These are phyloP conservation scores for Drechslerella stenobrocha DNA, from an alignment of 2,329 filamentous ascomycete species.

Conservation along the genomic window DNA sequence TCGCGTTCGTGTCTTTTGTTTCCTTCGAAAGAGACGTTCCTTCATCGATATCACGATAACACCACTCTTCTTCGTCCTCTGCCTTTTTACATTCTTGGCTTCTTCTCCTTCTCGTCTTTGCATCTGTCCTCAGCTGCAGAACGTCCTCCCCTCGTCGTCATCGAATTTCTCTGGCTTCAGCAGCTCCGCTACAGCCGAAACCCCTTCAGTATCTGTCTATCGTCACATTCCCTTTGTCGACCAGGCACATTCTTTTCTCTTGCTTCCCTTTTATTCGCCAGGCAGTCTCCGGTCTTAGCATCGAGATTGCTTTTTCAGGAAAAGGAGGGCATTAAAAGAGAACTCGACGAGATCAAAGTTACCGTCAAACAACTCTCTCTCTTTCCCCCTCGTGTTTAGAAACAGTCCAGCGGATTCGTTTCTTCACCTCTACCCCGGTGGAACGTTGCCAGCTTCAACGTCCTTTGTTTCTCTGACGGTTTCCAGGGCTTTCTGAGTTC, in stretches of 20 bases:
- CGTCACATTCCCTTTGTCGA: neutral
- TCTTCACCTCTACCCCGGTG: conserved; percentile 32
- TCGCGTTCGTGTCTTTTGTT: conserved; percentile 49
- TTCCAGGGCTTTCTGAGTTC: conserved; percentile 27
- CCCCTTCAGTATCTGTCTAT: neutral
- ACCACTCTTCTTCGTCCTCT: conserved; percentile 9
- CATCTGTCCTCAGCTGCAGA: conserved; percentile 9
- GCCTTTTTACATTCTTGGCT: conserved; percentile 11
- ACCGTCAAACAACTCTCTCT: conserved; percentile 25
- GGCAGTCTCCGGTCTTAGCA: conserved; percentile 21
- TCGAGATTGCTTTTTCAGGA: conserved; percentile 19
- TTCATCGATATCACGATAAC: conserved; percentile 47
- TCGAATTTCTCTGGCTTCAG: neutral
- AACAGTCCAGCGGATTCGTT: neutral
- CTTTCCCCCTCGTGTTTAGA: neutral
- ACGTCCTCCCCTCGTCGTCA: no score
- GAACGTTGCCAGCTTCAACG: conserved; percentile 21
- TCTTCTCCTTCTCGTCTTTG: conserved; percentile 1
- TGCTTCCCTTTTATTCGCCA: conserved; percentile 19
- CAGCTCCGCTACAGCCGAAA: no score
- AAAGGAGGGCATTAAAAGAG: conserved; percentile 16
- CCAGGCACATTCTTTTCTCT: neutral
- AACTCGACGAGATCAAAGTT: conserved; percentile 45
- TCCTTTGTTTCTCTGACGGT: conserved; percentile 18
- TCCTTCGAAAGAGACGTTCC: conserved; percentile 48